phyloP scores from a whole-genome alignment of 148 eudicot species.

The Chenopodium formosanum region DNA sequence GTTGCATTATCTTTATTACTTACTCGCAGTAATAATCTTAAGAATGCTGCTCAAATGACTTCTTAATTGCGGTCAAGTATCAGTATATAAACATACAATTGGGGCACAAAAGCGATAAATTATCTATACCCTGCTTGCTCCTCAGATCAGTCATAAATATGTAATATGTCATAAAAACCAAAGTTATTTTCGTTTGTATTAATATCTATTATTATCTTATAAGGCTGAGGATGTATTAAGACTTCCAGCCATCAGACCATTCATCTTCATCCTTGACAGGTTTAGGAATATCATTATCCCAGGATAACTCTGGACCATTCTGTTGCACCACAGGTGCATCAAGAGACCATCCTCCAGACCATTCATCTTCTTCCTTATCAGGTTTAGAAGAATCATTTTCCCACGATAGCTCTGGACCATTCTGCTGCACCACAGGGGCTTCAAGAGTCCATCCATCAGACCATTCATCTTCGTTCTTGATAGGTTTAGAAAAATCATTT shows the following conservation, averaged over 20 bases:
- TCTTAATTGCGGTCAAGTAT: neutral
- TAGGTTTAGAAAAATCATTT: slow-evolving; percentile 30
- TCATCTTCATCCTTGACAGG: slow-evolving; percentile 45
- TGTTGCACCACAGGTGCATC: neutral
- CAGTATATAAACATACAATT: neutral
- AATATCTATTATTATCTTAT: neutral
- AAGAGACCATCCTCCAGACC: slow-evolving; percentile 17
- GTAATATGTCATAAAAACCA: neutral
- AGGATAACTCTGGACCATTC: neutral
- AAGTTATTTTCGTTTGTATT: neutral
- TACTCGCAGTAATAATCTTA: neutral
- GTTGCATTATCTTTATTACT: neutral
- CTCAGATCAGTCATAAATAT: neutral
- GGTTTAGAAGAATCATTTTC: no score
- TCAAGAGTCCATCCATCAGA: slow-evolving; percentile 20
- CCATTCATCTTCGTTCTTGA: slow-evolving; percentile 48
- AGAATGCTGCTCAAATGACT: neutral
- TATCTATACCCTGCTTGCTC: neutral
- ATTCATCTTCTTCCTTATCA: no score
- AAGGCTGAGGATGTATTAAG: neutral
- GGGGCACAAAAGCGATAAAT: neutral
- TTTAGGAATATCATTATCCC: slow-evolving; percentile 21
- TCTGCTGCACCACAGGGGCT: slow-evolving; percentile 10
- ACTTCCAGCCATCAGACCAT: slow-evolving; percentile 68
- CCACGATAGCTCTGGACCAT: no score